Base-by-base conservation (phyloP, 345 rosid species). In the Luvunga scandens region DNA sequence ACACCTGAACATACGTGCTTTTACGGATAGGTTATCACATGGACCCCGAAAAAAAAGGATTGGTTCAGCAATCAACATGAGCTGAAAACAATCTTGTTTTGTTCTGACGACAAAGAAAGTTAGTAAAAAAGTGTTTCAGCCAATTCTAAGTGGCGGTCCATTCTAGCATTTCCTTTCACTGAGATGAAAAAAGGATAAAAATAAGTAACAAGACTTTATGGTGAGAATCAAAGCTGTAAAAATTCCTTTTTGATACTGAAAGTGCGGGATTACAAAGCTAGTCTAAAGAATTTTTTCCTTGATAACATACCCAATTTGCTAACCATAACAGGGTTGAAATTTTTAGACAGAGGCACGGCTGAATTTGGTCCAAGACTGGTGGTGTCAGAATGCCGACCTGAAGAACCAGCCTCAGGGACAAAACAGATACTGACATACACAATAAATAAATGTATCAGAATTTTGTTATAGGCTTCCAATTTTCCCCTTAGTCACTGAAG, bases 371-470 rank as follows among this genome's bases (percentile, higher is more conserved):
- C 90, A 4, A 83, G 85, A 50, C 12, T 89, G 73, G 78, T 84
- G 57, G 81, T 89, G 65, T 88, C 92, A 2, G 72, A 42, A 10
- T 42, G 16, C 87, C 72, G 94, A 91, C 76, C 66, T 87, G 78
- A 85, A 76, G 88, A 91, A 84, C 90, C 78, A 87, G 85, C 82
- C 94, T 71, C 80, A 84, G 82, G 88, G 86, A 73, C 90, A 91
- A 79, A 80, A 83, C 48, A 72, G 80, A 83, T 72, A 86, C 88
- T 16, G 14, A 42, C 48, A 42, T 0, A 3, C 12, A 42, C 0
- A 13, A 42, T 42, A 12, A 42, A 42, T 2, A 2, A 42, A 2
- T 42, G 48, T 0, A 10, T 10, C 48, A 14, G 14, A 42, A 42
- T 42, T 10, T 10, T 42, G 10, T 42, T 42, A 42, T 10, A 14